Percentiles rank a stretch among this genome's conserved stretches.
phyloP scores from a whole-genome alignment of 2,329 filamentous ascomycete genomes.

The Penicillium sp. region DNA sequence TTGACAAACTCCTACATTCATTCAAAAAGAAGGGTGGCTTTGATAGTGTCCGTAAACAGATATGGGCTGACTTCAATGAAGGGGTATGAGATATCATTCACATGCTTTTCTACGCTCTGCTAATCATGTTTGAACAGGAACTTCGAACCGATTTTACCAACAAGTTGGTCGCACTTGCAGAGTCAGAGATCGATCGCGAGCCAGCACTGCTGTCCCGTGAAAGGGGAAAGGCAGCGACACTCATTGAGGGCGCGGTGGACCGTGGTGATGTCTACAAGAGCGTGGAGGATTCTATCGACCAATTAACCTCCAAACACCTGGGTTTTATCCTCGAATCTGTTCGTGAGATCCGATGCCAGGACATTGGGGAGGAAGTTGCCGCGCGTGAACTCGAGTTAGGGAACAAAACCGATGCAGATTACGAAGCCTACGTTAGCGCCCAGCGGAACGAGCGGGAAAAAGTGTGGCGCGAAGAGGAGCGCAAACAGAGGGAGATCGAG shows the following conservation, averaged over 20 bases:
- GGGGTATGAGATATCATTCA: slow-evolving; percentile 43
- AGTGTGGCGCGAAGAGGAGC: slow-evolving; percentile 48
- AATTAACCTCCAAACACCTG: slow-evolving; percentile 54
- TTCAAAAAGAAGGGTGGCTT: slow-evolving; percentile 68
- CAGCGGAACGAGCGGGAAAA: slow-evolving; percentile 53
- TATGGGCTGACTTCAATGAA: slow-evolving; percentile 58
- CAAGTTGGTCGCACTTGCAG: slow-evolving; percentile 54
- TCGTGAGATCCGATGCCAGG: slow-evolving; percentile 55
- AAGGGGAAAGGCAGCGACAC: slow-evolving; percentile 58
- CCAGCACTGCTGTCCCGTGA: slow-evolving; percentile 60
- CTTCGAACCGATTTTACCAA: slow-evolving; percentile 52
- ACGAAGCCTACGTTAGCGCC: slow-evolving; percentile 52
- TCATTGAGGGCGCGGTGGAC: slow-evolving; percentile 63
- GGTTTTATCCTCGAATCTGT: slow-evolving; percentile 53
- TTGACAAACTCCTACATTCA: slow-evolving; percentile 60
- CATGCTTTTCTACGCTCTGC: neutral
- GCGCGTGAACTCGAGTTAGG: slow-evolving; percentile 54
- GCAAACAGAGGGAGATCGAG: slow-evolving; percentile 53
- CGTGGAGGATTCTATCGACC: slow-evolving; percentile 55
- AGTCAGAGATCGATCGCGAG: slow-evolving; percentile 61
- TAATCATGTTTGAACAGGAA: slow-evolving; percentile 39
- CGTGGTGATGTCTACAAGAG: slow-evolving; percentile 60
- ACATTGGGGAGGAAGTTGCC: slow-evolving; percentile 58
- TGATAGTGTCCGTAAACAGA: slow-evolving; percentile 59
- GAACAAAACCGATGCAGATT: slow-evolving; percentile 60